Conservation (phyloP, 2,329 filamentous ascomycete species). For the Pezicula carpinea region DNA sequence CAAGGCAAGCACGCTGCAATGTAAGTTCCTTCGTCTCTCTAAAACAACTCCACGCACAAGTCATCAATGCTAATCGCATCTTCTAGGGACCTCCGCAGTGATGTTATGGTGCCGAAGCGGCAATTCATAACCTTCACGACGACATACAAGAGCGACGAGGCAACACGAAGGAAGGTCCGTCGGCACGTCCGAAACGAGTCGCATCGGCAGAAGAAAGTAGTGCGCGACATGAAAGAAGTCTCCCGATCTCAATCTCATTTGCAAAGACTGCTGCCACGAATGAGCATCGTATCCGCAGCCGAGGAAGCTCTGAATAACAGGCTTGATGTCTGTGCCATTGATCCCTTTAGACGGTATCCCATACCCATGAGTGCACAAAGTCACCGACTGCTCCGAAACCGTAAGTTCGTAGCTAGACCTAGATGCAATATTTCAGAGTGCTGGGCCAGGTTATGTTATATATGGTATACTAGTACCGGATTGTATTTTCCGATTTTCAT, state of each 20-base stretch:
- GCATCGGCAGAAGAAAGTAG: background rate
- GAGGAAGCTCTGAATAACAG: background rate
- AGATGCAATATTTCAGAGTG: background rate
- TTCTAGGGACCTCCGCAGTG: too few species aligned
- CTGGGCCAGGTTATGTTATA: too few species aligned
- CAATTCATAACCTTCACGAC: conserved; percentile 1
- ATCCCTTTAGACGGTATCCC: background rate
- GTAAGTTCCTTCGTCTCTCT: too few species aligned
- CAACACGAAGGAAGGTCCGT: background rate
- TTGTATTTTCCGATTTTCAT: background rate
- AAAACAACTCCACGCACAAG: too few species aligned
- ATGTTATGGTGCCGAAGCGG: too few species aligned
- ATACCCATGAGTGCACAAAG: background rate
- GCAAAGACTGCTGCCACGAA: background rate
- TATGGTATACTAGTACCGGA: background rate
- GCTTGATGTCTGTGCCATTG: background rate
- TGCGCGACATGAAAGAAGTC: background rate
- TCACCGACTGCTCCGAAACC: background rate
- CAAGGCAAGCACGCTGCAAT: too few species aligned
- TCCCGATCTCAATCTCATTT: background rate
- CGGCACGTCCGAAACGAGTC: background rate
- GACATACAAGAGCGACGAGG: background rate
- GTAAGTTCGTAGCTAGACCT: background rate
- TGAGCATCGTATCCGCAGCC: background rate
- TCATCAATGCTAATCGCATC: too few species aligned